Evolutionary conservation across 441 rosid species (phyloP).

Genomic region (Brassica balearica): DNA sequence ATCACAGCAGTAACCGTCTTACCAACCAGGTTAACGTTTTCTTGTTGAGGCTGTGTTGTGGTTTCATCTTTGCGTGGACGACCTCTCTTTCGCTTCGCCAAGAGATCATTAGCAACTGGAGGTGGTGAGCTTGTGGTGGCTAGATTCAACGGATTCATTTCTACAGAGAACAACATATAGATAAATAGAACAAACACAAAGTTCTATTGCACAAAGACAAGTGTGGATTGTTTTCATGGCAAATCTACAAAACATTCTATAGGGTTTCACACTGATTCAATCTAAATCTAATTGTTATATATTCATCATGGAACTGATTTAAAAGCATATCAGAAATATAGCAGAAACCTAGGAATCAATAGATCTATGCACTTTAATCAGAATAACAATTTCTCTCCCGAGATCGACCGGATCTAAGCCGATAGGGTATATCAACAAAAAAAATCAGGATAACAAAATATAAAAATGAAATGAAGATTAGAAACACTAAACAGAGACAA

Average conservation of each 20-base stretch:
- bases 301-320: slow-evolving; percentile 3
- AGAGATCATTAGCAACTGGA: slow-evolving; percentile 42
- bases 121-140: slow-evolving; percentile 49
- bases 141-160: slow-evolving; percentile 60
- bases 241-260: slow-evolving; percentile 1
- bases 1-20: slow-evolving; percentile 67
- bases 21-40: slow-evolving; percentile 57
- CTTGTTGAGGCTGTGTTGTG: slow-evolving; percentile 36
- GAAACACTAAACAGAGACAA: background rate
- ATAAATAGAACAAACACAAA: background rate
- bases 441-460: background rate
- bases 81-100: slow-evolving; percentile 71
- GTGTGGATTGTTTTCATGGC: background rate
- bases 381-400: too few species aligned
- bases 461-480: background rate
- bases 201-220: background rate
- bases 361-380: background rate
- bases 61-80: slow-evolving; percentile 73
- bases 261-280: background rate
- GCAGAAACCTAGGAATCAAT: background rate
- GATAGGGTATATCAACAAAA: too few species aligned
- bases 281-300: background rate
- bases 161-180: slow-evolving; percentile 12
- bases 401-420: too few species aligned
- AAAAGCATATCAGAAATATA: background rate